These are phyloP conservation scores for Zygoascus bituminiphila DNA, from an alignment of 805 yeast genomes.

Conservation along the genomic window DNA sequence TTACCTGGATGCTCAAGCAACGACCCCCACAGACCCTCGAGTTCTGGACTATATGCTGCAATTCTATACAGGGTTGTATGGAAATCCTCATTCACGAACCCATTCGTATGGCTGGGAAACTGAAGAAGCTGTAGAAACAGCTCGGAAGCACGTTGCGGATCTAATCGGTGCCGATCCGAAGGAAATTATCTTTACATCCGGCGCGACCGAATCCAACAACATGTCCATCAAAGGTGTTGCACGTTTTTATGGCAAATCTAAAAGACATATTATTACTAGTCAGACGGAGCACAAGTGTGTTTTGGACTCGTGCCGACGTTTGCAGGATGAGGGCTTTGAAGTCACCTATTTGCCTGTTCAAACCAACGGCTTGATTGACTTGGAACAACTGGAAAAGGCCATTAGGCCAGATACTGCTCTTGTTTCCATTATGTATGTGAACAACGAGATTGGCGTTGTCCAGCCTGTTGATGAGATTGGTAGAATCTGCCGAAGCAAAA, in stretches of 20 bases:
- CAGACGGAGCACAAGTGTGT: slow-evolving; percentile 99
- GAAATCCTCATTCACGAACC: slow-evolving; percentile 96
- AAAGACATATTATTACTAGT: slow-evolving; percentile 89
- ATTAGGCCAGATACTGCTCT: slow-evolving; percentile 86
- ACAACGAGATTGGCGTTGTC: slow-evolving; percentile 95
- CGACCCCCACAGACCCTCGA: slow-evolving; percentile 96
- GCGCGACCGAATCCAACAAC: slow-evolving; percentile 96
- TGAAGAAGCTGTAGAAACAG: slow-evolving; percentile 79
- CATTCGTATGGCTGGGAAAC: slow-evolving; percentile 99
- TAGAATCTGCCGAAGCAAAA: slow-evolving; percentile 69
- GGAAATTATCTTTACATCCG: slow-evolving; percentile 93
- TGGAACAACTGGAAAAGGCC: slow-evolving; percentile 70
- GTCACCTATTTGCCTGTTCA: slow-evolving; percentile 86
- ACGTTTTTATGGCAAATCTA: slow-evolving; percentile 80
- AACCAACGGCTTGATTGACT: slow-evolving; percentile 66
- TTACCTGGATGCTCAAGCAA: slow-evolving; percentile 95
- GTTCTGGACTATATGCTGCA: slow-evolving; percentile 47
- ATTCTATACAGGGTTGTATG: slow-evolving; percentile 73
- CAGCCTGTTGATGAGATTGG: slow-evolving; percentile 97
- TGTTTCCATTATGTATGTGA: slow-evolving; percentile 94
- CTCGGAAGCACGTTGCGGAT: slow-evolving; percentile 73
- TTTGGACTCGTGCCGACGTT: slow-evolving; percentile 87
- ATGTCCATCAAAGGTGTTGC: slow-evolving; percentile 95
- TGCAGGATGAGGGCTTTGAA: slow-evolving; percentile 95
- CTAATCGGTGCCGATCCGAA: slow-evolving; percentile 90